Percentiles rank a stretch among this genome's conserved stretches.
Conservation (phyloP, 1,139 yeast genomes). For the Candida glucosophila region DNA sequence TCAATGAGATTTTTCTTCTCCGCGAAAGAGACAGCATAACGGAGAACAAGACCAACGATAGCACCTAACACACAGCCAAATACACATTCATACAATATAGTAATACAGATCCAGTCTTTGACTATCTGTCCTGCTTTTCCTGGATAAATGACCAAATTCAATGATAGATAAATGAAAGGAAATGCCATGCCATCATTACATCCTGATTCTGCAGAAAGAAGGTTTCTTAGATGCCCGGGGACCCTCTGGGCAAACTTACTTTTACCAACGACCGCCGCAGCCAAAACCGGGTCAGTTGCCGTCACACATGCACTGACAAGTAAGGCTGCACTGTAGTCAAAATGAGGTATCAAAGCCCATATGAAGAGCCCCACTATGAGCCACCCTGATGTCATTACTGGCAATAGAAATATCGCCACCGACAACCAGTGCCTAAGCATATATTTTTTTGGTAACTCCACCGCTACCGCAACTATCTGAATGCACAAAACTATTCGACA, state of each 20-base stretch:
- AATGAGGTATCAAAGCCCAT: slow-evolving; percentile 76
- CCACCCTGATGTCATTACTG: slow-evolving; percentile 96
- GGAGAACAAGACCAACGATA: slow-evolving; percentile 64
- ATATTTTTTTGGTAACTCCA: slow-evolving; percentile 88
- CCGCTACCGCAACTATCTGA: slow-evolving; percentile 96
- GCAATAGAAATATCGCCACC: slow-evolving; percentile 67
- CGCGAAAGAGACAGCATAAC: slow-evolving; percentile 71
- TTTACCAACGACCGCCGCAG: slow-evolving; percentile 96
- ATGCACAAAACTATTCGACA: slow-evolving; percentile 83
- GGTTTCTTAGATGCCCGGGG: slow-evolving; percentile 90
- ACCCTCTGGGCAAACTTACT: slow-evolving; percentile 96
- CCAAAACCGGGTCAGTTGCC: slow-evolving; percentile 96
- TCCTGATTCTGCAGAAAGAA: slow-evolving; percentile 89
- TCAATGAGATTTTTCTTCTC: slow-evolving; percentile 73
- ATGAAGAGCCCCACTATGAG: slow-evolving; percentile 76
- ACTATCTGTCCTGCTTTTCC: slow-evolving; percentile 65
- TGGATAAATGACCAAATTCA: slow-evolving; percentile 57
- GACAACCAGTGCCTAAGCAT: slow-evolving; percentile 88
- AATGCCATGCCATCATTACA: slow-evolving; percentile 99
- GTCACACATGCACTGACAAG: slow-evolving; percentile 89
- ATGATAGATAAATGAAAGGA: slow-evolving; percentile 78
- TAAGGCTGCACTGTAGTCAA: slow-evolving; percentile 68
- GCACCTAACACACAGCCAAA: slow-evolving; percentile 79
- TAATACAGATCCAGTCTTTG: slow-evolving; percentile 75
- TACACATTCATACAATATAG: slow-evolving; percentile 80